Evolutionary conservation across 495 filamentous ascomycete species (phyloP).

Genomic region (Neurospora sp.): DNA sequence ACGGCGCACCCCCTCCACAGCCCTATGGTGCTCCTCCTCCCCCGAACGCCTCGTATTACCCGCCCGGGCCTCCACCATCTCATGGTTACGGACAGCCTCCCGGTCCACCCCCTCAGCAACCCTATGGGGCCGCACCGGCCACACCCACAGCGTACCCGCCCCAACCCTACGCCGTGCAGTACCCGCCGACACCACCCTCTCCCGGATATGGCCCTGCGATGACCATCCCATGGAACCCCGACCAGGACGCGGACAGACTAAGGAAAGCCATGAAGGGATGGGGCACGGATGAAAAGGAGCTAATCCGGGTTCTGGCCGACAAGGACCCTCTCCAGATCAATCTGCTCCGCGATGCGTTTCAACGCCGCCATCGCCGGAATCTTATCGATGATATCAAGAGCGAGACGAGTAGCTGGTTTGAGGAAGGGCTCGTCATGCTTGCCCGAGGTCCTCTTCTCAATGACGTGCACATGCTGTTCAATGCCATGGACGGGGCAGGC

Average conservation of each 20-base stretch:
- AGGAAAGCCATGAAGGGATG: slow-evolving; percentile 85
- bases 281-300: slow-evolving; percentile 70
- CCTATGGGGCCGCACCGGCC: slow-evolving; percentile 24
- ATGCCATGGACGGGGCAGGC: slow-evolving; percentile 65
- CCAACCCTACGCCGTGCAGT: slow-evolving; percentile 18
- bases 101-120: neutral
- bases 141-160: slow-evolving; percentile 26
- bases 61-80: neutral
- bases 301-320: slow-evolving; percentile 55
- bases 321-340: slow-evolving; percentile 66
- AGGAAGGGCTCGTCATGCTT: slow-evolving; percentile 56
- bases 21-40: slow-evolving; percentile 6
- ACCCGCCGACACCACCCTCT: slow-evolving; percentile 45
- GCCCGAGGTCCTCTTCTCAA: slow-evolving; percentile 65
- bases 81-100: neutral
- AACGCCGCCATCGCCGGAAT: slow-evolving; percentile 47
- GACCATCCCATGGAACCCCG: slow-evolving; percentile 53
- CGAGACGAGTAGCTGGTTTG: slow-evolving; percentile 66
- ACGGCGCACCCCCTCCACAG: slow-evolving; percentile 7
- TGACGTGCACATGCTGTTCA: slow-evolving; percentile 54
- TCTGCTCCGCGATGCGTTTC: slow-evolving; percentile 56
- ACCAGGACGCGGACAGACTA: slow-evolving; percentile 54
- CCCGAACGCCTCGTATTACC: slow-evolving; percentile 2
- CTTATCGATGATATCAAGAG: slow-evolving; percentile 64
- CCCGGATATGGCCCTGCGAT: slow-evolving; percentile 53